These are phyloP conservation scores for Ophiobolus disseminans DNA, from an alignment of 2,329 filamentous ascomycete species.

Conservation along the genomic window DNA sequence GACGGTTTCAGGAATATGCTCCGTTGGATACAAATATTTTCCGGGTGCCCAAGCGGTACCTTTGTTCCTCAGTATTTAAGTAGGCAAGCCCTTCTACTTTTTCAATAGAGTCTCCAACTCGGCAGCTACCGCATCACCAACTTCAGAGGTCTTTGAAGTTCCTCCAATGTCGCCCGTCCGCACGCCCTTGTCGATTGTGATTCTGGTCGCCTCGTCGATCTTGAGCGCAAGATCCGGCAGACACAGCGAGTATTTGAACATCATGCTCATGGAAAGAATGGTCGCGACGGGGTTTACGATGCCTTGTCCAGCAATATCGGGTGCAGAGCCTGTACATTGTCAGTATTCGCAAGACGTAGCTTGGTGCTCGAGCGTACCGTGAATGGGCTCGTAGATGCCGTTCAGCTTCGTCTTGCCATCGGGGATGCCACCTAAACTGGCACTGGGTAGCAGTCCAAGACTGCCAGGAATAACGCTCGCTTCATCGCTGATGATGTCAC, in stretches of 20 bases:
- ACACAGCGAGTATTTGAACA: slow-evolving; percentile 90
- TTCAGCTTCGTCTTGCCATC: slow-evolving; percentile 86
- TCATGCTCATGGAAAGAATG: slow-evolving; percentile 92
- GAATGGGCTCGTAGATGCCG: slow-evolving; percentile 97
- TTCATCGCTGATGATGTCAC: slow-evolving; percentile 95
- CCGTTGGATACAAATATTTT: too few species aligned
- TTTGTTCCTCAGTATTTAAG: too few species aligned
- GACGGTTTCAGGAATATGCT: too few species aligned
- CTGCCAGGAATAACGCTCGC: slow-evolving; percentile 92
- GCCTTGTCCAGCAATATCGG: slow-evolving; percentile 89
- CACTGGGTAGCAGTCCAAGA: slow-evolving; percentile 86
- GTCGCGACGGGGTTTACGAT: slow-evolving; percentile 93
- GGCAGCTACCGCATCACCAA: slow-evolving; percentile 81
- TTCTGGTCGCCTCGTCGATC: slow-evolving; percentile 81
- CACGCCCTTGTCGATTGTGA: slow-evolving; percentile 78
- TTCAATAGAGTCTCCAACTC: slow-evolving; percentile 74
- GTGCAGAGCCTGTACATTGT: slow-evolving; percentile 72
- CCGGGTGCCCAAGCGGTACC: too few species aligned
- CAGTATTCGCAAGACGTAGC: slow-evolving; percentile 11
- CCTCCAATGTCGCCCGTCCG: slow-evolving; percentile 88
- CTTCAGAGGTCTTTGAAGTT: slow-evolving; percentile 72
- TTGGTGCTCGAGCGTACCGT: slow-evolving; percentile 66
- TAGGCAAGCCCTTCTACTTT: too few species aligned
- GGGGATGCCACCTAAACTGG: slow-evolving; percentile 83
- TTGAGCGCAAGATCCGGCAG: slow-evolving; percentile 77